Base-by-base conservation (phyloP, 495 filamentous ascomycete genomes). In the Annulohypoxylon nitens region DNA sequence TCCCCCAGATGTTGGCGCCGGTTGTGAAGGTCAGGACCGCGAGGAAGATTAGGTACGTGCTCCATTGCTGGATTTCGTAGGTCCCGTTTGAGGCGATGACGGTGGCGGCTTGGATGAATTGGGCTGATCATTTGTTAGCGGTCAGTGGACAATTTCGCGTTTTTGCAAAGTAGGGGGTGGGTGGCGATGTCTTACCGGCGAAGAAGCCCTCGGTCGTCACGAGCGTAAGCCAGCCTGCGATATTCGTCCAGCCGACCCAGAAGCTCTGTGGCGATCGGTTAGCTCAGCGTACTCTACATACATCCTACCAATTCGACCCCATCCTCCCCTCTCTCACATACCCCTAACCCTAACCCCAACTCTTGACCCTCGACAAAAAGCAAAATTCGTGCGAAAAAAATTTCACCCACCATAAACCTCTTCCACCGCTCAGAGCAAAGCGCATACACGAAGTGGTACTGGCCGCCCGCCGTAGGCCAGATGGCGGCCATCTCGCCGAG, bases 401-500 rank as follows among this genome's bases (percentile, higher is more conserved):
- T 37, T 18, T 14, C 62, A 68, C 72, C 45, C 23, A 80, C 74
- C 67, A 79, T 76, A 30, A 69, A 69, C 64, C 59, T 75, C 69
- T 76, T 81, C 79, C 78, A 81, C 9, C 43, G 50, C 0, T 79
- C 78, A 7, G 75, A 74, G 50, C 75, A 79, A 10, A 83, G 73
- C 3, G 79, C 79, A 36, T 82, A 85, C 2, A 81, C 82, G 55
- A 83, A 85, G 64, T 86, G 83, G 75, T 86, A 88, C 70, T 88
- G 86, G 5, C 86, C 86, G 2, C 85, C 86, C 1, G 85, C 84
- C 0, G 86, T 87, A 0, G 85, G 84, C 77, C 85, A 87, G 55
- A 83, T 83, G 9, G 84, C 83, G 1, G 83, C 82, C 23, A 88
- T 76, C 73, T 88, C 86, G 20, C 83, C 85, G 30, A 87, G 76